A percentile compares a stretch with the other conserved stretches of the same genome.
Evolutionary conservation across 1,139 yeast genomes (phyloP).

Genomic region (Blastobotrys illinoisensis): DNA sequence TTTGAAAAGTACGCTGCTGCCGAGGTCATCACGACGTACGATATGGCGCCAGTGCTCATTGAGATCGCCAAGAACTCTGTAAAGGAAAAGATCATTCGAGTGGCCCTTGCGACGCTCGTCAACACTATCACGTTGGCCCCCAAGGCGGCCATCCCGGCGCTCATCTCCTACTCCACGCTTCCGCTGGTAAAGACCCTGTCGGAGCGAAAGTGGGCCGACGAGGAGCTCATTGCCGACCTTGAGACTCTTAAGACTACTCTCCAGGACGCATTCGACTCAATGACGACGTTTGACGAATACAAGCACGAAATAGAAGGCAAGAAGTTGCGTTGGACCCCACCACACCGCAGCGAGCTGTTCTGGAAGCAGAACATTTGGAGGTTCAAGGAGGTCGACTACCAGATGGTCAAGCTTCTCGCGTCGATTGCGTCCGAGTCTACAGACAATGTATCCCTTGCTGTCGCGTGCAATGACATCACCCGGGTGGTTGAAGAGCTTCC

Average conservation of each 20-base stretch:
- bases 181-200: slow-evolving; percentile 61
- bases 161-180: slow-evolving; percentile 73
- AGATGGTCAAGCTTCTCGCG: slow-evolving; percentile 54
- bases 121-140: slow-evolving; percentile 35
- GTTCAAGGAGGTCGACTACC: slow-evolving; percentile 76
- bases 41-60: slow-evolving; percentile 49
- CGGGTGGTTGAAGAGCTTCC: slow-evolving; percentile 63
- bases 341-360: slow-evolving; percentile 80
- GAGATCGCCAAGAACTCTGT: slow-evolving; percentile 72
- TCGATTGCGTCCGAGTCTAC: slow-evolving; percentile 26
- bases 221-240: slow-evolving; percentile 77
- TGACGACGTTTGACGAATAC: slow-evolving; percentile 93
- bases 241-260: slow-evolving; percentile 51
- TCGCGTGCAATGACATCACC: slow-evolving; percentile 70
- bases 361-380: slow-evolving; percentile 78
- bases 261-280: slow-evolving; percentile 64
- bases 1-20: slow-evolving; percentile 56
- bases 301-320: slow-evolving; percentile 76
- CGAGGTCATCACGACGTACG: slow-evolving; percentile 44
- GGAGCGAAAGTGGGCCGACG: slow-evolving; percentile 92
- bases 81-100: slow-evolving; percentile 84
- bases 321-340: slow-evolving; percentile 84
- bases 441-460: slow-evolving; percentile 39
- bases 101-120: slow-evolving; percentile 68
- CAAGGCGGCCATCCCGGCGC: slow-evolving; percentile 51